These are phyloP conservation scores for Zasmidium citrigriseum DNA, from an alignment of 2,329 filamentous ascomycete species.

Conservation along the genomic window DNA sequence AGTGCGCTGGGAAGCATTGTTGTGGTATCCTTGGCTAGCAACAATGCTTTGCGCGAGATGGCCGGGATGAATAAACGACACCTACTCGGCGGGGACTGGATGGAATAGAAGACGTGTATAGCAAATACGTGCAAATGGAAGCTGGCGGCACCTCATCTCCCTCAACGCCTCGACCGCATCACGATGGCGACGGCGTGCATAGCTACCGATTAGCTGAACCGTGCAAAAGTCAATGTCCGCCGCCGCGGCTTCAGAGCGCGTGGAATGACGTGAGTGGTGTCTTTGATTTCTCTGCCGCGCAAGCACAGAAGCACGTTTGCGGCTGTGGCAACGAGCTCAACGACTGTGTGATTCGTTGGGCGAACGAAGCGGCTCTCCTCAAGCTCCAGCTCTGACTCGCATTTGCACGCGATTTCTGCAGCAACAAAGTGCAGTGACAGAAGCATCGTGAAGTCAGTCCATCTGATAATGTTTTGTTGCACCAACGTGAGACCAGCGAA, in stretches of 20 bases:
- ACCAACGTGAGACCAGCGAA: neutral
- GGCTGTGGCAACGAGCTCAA: neutral
- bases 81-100: neutral
- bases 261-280: neutral
- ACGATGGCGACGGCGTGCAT: neutral
- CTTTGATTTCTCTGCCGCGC: neutral
- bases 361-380: neutral
- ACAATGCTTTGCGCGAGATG: neutral
- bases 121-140: neutral
- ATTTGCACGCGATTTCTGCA: neutral
- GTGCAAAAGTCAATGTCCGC: neutral
- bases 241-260: neutral
- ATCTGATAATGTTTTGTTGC: too few relatives aligned
- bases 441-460: too few relatives aligned
- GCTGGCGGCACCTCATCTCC: neutral
- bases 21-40: slow-evolving; percentile 5
- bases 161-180: neutral
- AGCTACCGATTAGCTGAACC: neutral
- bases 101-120: neutral
- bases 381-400: neutral
- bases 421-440: neutral
- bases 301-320: neutral
- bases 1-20: slow-evolving; percentile 32
- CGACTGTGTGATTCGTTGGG: neutral
- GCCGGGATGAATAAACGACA: neutral